A percentile compares a stretch with the other conserved stretches of the same genome.
These are phyloP conservation scores for Oryza meyeriana DNA, from an alignment of 176 grass and related monocot species.

Conservation along the genomic window DNA sequence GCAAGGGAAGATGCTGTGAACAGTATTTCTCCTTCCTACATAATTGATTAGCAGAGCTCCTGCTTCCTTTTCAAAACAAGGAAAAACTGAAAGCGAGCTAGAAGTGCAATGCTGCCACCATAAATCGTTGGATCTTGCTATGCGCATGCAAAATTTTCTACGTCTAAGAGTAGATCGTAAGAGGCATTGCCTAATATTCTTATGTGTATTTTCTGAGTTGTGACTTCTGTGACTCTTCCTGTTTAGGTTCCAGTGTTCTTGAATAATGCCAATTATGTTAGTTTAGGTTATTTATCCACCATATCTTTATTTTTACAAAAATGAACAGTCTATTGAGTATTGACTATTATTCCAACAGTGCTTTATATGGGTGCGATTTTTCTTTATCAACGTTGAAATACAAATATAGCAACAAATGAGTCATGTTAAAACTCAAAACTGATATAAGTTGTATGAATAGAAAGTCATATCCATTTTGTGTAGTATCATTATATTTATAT, in stretches of 20 bases:
- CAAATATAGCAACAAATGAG: neutral
- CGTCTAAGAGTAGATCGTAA: neutral
- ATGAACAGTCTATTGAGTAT: neutral
- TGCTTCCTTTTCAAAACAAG: too few relatives aligned
- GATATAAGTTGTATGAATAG: neutral
- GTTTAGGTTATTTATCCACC: neutral
- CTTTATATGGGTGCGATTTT: neutral
- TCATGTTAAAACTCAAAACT: neutral
- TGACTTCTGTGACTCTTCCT: neutral
- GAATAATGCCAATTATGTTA: neutral
- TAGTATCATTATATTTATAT: neutral
- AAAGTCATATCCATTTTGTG: neutral
- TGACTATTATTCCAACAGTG: neutral
- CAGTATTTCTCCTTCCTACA: too few relatives aligned
- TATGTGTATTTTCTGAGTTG: neutral
- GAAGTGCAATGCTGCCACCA: neutral
- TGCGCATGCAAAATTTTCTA: neutral
- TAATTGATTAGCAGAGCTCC: too few relatives aligned
- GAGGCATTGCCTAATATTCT: neutral
- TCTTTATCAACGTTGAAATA: neutral
- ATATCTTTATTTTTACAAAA: neutral
- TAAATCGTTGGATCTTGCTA: neutral
- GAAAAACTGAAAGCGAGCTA: too few relatives aligned
- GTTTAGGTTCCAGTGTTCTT: neutral
- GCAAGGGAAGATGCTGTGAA: too few relatives aligned